These are phyloP conservation scores for Verticillium tricorpus DNA, from an alignment of 2,329 filamentous ascomycete genomes.

Conservation along the genomic window DNA sequence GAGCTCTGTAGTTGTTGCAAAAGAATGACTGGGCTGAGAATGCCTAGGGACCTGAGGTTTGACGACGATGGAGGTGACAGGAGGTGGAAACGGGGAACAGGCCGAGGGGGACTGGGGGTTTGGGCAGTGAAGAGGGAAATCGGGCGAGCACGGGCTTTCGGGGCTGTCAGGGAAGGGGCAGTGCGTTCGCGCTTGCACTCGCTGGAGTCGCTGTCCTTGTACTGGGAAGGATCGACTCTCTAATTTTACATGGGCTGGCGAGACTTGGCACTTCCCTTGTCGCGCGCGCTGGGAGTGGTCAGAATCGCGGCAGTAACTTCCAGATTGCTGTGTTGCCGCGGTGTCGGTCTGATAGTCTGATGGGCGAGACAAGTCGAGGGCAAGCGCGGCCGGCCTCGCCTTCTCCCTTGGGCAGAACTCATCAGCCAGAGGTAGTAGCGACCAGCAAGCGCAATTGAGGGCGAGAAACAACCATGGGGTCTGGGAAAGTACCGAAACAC, in stretches of 20 bases:
- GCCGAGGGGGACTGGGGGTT: background rate
- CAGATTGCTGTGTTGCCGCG: background rate
- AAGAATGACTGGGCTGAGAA: conserved; percentile 1
- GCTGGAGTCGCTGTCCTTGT: background rate
- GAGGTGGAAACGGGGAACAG: conserved; percentile 2
- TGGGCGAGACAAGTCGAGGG: background rate
- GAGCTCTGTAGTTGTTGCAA: conserved; percentile 2
- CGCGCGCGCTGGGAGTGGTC: background rate
- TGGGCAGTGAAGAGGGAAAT: conserved; percentile 1
- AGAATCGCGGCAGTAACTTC: background rate
- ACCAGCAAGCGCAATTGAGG: background rate
- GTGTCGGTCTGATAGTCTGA: background rate
- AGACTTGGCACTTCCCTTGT: background rate
- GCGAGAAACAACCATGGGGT: background rate
- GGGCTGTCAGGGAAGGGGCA: background rate
- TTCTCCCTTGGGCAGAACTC: background rate
- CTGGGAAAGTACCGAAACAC: background rate
- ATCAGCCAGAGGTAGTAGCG: background rate
- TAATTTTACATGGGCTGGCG: background rate
- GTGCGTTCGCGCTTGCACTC: background rate
- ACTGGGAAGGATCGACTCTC: background rate
- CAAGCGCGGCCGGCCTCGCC: background rate
- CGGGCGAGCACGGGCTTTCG: background rate
- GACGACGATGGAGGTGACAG: conserved; percentile 2
- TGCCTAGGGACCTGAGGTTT: background rate